Conservation (phyloP, 768 basidiomycete species). For the Boletus rex-veris region DNA sequence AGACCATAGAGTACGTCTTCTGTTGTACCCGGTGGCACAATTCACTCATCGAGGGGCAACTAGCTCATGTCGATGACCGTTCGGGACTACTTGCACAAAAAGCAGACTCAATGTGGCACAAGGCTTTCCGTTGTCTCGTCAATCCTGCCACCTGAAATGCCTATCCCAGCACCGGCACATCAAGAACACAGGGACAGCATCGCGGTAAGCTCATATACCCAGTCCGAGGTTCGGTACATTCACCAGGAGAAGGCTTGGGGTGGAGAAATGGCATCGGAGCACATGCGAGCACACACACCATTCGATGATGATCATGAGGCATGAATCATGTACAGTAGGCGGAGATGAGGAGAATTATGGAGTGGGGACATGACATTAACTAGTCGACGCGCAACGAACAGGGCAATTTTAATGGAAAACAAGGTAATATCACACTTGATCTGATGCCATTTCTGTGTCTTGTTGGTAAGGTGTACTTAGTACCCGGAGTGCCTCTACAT, state of each 20-base stretch:
- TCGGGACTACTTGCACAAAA: slow-evolving; percentile 67
- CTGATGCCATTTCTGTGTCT: slow-evolving; percentile 18
- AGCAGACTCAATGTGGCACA: slow-evolving; percentile 28
- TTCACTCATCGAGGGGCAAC: slow-evolving; percentile 5
- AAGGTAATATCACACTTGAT: slow-evolving; percentile 15
- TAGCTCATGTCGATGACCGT: slow-evolving; percentile 65
- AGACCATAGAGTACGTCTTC: slow-evolving; percentile 63
- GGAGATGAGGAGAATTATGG: background rate
- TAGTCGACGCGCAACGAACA: background rate
- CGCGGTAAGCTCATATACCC: slow-evolving; percentile 26
- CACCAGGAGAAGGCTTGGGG: slow-evolving; percentile 33
- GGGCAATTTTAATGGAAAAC: background rate
- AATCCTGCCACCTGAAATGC: slow-evolving; percentile 25
- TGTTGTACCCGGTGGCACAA: background rate
- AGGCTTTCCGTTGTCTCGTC: slow-evolving; percentile 27
- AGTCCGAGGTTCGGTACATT: slow-evolving; percentile 26
- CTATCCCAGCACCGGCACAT: slow-evolving; percentile 28
- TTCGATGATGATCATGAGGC: slow-evolving; percentile 38
- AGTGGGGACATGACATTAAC: background rate
- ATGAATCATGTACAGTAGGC: slow-evolving; percentile 25
- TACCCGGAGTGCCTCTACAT: slow-evolving; percentile 53
- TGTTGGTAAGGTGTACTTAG: slow-evolving; percentile 34
- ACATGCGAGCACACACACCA: slow-evolving; percentile 37
- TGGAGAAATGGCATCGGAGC: slow-evolving; percentile 35
- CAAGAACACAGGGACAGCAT: slow-evolving; percentile 30